Conservation (phyloP, 2,329 filamentous ascomycete species). For the Colletotrichum camelliae region DNA sequence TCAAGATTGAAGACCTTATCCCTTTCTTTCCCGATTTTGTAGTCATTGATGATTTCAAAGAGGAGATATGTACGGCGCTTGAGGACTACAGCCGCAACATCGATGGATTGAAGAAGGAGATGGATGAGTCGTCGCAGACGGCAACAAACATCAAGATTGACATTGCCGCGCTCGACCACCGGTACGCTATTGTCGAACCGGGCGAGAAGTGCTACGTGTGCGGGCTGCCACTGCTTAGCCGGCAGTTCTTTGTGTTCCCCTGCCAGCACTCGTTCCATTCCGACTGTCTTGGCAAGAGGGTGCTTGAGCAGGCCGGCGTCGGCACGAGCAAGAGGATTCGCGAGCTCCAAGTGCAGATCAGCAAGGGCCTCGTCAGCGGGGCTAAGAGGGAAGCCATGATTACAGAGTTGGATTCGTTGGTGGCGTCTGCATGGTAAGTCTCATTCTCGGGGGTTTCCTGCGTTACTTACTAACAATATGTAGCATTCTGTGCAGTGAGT, state of each 20-base stretch:
- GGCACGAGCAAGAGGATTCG: constrained; percentile 80
- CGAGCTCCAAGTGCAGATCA: constrained; percentile 85
- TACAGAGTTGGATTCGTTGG: constrained; percentile 87
- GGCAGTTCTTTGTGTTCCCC: constrained; percentile 98
- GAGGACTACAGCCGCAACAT: constrained; percentile 95
- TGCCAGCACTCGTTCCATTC: constrained; percentile 98
- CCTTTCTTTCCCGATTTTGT: constrained; percentile 99
- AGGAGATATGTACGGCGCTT: constrained; percentile 92
- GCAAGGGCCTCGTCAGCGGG: constrained; percentile 73
- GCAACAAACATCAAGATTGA: constrained; percentile 90
- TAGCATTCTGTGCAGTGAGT: constrained; percentile 92
- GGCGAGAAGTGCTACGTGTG: constrained; percentile 95
- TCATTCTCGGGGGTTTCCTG: background rate
- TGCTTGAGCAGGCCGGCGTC: constrained; percentile 80
- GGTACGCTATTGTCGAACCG: constrained; percentile 95
- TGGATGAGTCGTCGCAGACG: constrained; percentile 92
- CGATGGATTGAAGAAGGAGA: constrained; percentile 85
- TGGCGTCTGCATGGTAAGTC: constrained; percentile 84
- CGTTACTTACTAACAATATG: constrained; percentile 23
- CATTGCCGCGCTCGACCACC: constrained; percentile 82
- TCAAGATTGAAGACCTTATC: constrained; percentile 95
- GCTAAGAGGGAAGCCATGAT: constrained; percentile 81
- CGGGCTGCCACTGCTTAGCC: constrained; percentile 80
- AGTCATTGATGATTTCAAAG: constrained; percentile 98
- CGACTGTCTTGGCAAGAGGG: constrained; percentile 86